Conservation (phyloP, 257 asterid species). For the Jacaranda mimosifolia region DNA sequence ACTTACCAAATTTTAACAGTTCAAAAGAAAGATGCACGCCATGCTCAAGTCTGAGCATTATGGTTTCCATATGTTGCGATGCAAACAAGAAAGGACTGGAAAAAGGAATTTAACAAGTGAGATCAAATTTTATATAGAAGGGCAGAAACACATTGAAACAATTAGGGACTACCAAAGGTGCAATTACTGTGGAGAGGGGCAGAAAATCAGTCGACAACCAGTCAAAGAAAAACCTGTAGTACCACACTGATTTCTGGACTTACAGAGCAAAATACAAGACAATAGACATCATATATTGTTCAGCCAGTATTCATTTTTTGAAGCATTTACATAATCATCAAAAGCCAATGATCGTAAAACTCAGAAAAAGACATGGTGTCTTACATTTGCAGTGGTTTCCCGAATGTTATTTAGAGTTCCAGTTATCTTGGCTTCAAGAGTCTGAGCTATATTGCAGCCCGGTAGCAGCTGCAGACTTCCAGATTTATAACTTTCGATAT, state of each 20-base stretch:
- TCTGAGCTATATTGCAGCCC: conserved; percentile 87
- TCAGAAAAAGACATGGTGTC: conserved; percentile 32
- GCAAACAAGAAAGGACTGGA: not conserved
- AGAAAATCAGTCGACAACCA: conserved; percentile 18
- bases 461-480: conserved; percentile 83
- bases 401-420: conserved; percentile 75
- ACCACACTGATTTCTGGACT: conserved; percentile 10
- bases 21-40: conserved; percentile 6
- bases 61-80: not conserved
- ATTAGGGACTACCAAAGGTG: conserved; percentile 2
- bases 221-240: conserved; percentile 5
- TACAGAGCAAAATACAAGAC: not conserved
- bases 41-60: not conserved
- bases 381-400: conserved; percentile 74
- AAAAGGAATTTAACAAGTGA: not conserved
- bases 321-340: conserved; percentile 26
- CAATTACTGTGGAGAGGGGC: not conserved
- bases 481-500: conserved; percentile 64
- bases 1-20: not conserved
- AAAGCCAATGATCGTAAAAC: conserved; percentile 28
- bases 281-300: not conserved
- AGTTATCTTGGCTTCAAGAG: conserved; percentile 87
- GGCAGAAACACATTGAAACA: conserved; percentile 1
- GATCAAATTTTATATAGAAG: not conserved
- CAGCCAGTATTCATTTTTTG: conserved; percentile 15